A percentile compares a stretch with the other conserved stretches of the same genome.
These are phyloP conservation scores for Huntiella bhutanensis DNA, from an alignment of 2,329 filamentous ascomycete genomes.

Conservation along the genomic window DNA sequence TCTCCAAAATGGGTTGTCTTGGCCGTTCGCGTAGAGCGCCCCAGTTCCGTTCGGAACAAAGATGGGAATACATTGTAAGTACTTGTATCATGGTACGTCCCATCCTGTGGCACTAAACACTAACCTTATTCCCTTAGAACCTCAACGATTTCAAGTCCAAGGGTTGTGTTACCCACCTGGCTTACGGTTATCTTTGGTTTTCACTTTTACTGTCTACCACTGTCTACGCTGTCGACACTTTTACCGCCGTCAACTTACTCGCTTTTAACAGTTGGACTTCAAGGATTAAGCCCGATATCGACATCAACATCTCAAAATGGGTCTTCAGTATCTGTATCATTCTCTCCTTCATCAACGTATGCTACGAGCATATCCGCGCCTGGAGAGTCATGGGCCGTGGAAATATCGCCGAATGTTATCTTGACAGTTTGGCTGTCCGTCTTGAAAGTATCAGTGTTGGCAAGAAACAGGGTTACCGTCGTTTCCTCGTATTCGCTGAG, in stretches of 20 bases:
- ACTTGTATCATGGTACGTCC: neutral
- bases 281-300: constrained; percentile 59
- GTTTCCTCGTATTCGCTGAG: constrained; percentile 83
- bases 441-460: constrained; percentile 67
- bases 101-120: neutral
- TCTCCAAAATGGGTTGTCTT: constrained; percentile 41
- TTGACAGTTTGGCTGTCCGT: constrained; percentile 71
- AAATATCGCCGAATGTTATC: constrained; percentile 77
- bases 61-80: constrained; percentile 84
- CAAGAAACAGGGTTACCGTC: constrained; percentile 52
- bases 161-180: constrained; percentile 57
- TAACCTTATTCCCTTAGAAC: constrained; percentile 17
- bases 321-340: constrained; percentile 90
- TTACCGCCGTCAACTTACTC: constrained; percentile 80
- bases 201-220: constrained; percentile 60
- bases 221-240: constrained; percentile 79
- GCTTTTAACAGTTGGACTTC: constrained; percentile 80
- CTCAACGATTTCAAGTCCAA: constrained; percentile 63
- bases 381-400: constrained; percentile 64
- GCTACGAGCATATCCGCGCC: constrained; percentile 63
- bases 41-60: constrained; percentile 61
- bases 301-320: constrained; percentile 70
- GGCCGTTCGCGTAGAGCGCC: constrained; percentile 41
- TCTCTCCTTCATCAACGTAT: constrained; percentile 65
- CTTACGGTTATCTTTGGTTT: constrained; percentile 71